phyloP scores from a whole-genome alignment of 495 filamentous ascomycete genomes.

The Aspergillus sclerotiicarbonarius region DNA sequence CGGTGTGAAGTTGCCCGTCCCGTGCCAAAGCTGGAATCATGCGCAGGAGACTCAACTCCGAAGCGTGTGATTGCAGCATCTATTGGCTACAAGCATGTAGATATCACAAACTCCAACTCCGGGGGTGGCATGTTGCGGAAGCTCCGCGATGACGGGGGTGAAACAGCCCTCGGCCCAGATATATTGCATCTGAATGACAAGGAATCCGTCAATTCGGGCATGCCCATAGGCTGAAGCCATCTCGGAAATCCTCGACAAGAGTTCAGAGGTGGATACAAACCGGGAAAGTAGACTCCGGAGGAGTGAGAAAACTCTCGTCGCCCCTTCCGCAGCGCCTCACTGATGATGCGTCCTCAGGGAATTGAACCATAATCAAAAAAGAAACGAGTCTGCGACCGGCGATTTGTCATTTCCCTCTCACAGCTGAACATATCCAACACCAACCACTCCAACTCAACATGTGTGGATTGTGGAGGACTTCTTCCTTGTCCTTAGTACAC shows the following conservation, averaged over 20 bases:
- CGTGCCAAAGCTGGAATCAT: background rate
- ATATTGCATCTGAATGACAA: background rate
- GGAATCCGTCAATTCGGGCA: too few relatives aligned
- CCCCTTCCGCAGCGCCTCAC: background rate
- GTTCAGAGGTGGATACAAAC: background rate
- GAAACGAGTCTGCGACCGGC: background rate
- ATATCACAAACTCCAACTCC: constrained; percentile 2
- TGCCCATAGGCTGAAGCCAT: too few relatives aligned
- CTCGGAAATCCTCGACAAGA: too few relatives aligned
- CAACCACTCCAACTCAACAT: background rate
- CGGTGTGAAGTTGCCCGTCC: background rate
- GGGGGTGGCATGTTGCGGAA: background rate
- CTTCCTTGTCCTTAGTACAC: too few relatives aligned
- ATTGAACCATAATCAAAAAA: background rate
- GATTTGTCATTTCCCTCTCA: background rate
- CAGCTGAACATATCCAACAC: background rate
- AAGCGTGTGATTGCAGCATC: background rate
- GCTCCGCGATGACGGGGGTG: background rate
- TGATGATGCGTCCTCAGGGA: constrained; percentile 3
- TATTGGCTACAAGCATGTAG: background rate
- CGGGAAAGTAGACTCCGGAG: background rate
- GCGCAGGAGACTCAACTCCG: too few relatives aligned
- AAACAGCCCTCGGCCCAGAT: background rate
- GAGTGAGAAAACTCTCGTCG: background rate
- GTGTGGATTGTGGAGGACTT: too few relatives aligned